Percentiles rank a stretch among this genome's conserved stretches.
Evolutionary conservation across 306 rosid genomes (phyloP).

Genomic region (Casuarina equisetifolia): DNA sequence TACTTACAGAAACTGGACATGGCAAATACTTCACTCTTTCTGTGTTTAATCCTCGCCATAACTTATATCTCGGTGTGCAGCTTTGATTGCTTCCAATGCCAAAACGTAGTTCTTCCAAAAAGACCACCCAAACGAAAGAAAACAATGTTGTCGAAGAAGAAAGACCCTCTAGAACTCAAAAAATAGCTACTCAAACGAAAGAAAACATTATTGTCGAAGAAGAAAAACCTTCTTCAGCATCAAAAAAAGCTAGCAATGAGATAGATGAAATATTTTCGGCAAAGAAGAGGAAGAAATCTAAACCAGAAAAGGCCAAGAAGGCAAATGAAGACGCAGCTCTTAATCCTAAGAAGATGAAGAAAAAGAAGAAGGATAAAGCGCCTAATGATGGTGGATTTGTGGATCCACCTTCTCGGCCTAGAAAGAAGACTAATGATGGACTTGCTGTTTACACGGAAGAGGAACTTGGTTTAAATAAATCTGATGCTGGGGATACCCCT

Average conservation of each 20-base stretch:
- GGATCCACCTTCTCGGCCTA: conserved; percentile 37
- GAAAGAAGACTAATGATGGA: conserved; percentile 61
- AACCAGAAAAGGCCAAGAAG: conserved; percentile 21
- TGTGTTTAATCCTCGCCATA: background rate
- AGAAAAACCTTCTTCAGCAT: conserved; percentile 33
- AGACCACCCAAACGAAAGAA: conserved; percentile 23
- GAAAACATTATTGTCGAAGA: conserved; percentile 32
- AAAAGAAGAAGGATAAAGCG: conserved; percentile 29
- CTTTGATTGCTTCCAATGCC: background rate
- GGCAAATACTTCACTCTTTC: background rate
- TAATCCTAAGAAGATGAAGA: conserved; percentile 37
- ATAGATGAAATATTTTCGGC: conserved; percentile 76
- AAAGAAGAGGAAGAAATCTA: conserved; percentile 57
- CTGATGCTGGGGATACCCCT: conserved; percentile 69
- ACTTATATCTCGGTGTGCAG: background rate
- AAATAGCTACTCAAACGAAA: conserved; percentile 27
- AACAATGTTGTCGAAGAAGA: conserved; percentile 31
- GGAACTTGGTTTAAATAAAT: conserved; percentile 54
- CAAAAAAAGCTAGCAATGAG: conserved; percentile 40
- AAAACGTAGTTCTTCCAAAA: background rate
- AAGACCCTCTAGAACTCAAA: conserved; percentile 32
- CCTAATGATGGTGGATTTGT: conserved; percentile 33
- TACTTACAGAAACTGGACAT: background rate
- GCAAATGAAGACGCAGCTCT: conserved; percentile 21
- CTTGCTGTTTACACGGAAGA: conserved; percentile 63